A percentile compares a stretch with the other conserved stretches of the same genome.
These are phyloP conservation scores for Spathaspora sp. DNA, from an alignment of 1,139 yeast species.

Conservation along the genomic window DNA sequence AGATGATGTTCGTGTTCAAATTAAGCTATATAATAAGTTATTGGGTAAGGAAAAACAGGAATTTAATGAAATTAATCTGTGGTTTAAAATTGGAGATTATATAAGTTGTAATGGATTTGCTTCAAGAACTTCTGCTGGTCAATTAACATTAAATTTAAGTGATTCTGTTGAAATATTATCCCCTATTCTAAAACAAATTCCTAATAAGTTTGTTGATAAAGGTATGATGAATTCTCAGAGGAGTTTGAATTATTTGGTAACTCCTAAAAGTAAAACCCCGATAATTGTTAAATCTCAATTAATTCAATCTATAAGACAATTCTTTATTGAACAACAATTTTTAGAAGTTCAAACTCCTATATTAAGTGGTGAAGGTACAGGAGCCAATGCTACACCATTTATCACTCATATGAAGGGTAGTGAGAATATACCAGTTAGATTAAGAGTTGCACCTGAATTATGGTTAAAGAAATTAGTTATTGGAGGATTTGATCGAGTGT, in stretches of 20 bases:
- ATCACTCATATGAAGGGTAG: slow-evolving; percentile 49
- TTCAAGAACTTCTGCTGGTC: slow-evolving; percentile 74
- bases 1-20: slow-evolving; percentile 55
- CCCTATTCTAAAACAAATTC: slow-evolving; percentile 66
- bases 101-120: slow-evolving; percentile 67
- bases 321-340: slow-evolving; percentile 56
- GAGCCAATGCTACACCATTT: slow-evolving; percentile 90
- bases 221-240: slow-evolving; percentile 65
- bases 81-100: slow-evolving; percentile 70
- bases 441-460: slow-evolving; percentile 91
- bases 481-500: slow-evolving; percentile 81
- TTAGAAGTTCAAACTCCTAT: slow-evolving; percentile 89
- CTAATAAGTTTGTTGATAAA: slow-evolving; percentile 56
- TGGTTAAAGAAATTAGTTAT: slow-evolving; percentile 85
- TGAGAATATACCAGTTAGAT: slow-evolving; percentile 44
- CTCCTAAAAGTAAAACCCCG: slow-evolving; percentile 45
- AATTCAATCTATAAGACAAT: slow-evolving; percentile 54
- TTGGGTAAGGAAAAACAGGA: slow-evolving; percentile 38
- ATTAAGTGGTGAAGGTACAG: slow-evolving; percentile 68
- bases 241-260: slow-evolving; percentile 72
- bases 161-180: slow-evolving; percentile 52
- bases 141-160: slow-evolving; percentile 67
- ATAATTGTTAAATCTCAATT: slow-evolving; percentile 57
- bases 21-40: slow-evolving; percentile 56
- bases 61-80: slow-evolving; percentile 45